Evolutionary conservation across 2,329 filamentous ascomycete species (phyloP).

Genomic region (Claviceps sp.): DNA sequence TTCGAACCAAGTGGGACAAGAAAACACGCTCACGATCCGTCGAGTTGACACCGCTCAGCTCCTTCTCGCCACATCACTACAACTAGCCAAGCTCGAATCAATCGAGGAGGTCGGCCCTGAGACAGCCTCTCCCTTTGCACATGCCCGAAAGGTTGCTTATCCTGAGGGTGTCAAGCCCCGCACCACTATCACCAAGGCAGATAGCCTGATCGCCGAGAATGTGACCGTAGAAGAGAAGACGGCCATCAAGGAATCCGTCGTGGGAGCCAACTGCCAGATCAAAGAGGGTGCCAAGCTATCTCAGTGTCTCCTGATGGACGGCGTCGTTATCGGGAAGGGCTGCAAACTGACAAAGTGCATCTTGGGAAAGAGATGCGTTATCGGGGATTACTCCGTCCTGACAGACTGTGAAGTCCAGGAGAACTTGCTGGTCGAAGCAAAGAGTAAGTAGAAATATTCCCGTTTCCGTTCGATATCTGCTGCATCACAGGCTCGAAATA

Average conservation of each 20-base stretch:
- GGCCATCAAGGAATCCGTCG: conserved; percentile 83
- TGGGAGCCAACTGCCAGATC: conserved; percentile 80
- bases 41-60: conserved; percentile 80
- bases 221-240: conserved; percentile 79
- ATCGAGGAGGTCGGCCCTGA: conserved; percentile 48
- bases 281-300: conserved; percentile 71
- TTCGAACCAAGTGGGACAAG: conserved; percentile 29
- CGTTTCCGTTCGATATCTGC: neutral
- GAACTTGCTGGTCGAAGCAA: conserved; percentile 73
- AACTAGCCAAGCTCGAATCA: conserved; percentile 71
- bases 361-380: conserved; percentile 63
- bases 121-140: conserved; percentile 58
- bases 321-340: conserved; percentile 69
- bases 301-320: conserved; percentile 89
- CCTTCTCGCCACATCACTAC: conserved; percentile 68
- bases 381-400: conserved; percentile 71
- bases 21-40: conserved; percentile 54
- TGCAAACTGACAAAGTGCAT: conserved; percentile 82
- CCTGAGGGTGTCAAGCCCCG: conserved; percentile 68
- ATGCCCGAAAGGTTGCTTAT: conserved; percentile 67
- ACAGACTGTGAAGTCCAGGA: conserved; percentile 90
- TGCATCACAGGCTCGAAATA: neutral
- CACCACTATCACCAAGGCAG: conserved; percentile 68
- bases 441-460: conserved; percentile 30
- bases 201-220: conserved; percentile 77